phyloP scores from a whole-genome alignment of 176 grass and related monocot genomes.

The Hordeum vulgare region DNA sequence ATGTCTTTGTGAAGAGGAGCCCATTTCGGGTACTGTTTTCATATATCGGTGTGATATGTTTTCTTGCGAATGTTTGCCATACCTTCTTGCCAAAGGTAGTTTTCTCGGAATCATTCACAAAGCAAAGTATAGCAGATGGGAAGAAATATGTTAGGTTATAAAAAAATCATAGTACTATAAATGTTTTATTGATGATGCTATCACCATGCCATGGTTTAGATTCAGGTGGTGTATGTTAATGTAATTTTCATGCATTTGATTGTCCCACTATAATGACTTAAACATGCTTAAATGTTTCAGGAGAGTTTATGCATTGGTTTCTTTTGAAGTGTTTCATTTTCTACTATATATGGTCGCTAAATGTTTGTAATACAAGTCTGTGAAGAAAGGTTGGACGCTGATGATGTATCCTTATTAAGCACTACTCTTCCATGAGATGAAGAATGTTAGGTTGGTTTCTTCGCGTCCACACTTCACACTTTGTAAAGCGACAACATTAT shows the following conservation, averaged over 20 bases:
- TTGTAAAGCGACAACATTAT: too few species aligned
- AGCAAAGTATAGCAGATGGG: not conserved
- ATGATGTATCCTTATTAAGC: not conserved
- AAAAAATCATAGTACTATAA: not conserved
- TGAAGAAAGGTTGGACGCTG: constrained; percentile 54
- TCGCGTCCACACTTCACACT: too few species aligned
- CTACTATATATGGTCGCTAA: constrained; percentile 43
- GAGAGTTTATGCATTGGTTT: constrained; percentile 36
- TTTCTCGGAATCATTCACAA: not conserved
- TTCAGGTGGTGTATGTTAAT: not conserved
- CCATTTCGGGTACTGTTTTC: constrained; percentile 29
- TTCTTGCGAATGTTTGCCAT: constrained; percentile 31
- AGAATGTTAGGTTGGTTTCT: too few species aligned
- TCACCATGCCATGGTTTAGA: not conserved
- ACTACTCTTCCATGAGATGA: too few species aligned
- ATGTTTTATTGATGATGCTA: not conserved
- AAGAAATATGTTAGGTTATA: not conserved
- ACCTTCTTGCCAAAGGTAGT: constrained; percentile 43
- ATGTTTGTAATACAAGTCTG: constrained; percentile 44
- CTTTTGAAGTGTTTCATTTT: constrained; percentile 45
- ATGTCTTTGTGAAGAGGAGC: constrained; percentile 44
- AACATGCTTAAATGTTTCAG: constrained; percentile 32
- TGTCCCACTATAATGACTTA: not conserved
- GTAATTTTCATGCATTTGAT: not conserved
- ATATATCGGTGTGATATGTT: constrained; percentile 12